A percentile compares a stretch with the other conserved stretches of the same genome.
phyloP scores from a whole-genome alignment of 257 asterid species.

The Cinchona pubescens region DNA sequence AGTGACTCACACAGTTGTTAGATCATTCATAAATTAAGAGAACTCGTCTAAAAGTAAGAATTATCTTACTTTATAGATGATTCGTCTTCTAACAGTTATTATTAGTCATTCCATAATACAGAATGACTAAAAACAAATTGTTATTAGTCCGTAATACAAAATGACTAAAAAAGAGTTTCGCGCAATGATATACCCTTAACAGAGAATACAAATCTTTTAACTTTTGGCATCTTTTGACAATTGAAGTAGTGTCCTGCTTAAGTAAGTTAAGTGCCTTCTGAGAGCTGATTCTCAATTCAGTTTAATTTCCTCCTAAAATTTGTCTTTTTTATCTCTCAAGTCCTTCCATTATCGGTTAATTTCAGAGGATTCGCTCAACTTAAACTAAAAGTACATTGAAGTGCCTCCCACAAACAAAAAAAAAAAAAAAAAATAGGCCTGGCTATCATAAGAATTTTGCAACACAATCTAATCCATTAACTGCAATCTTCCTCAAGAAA shows the following conservation, averaged over 20 bases:
- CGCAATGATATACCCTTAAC: too few species aligned
- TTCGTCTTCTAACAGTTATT: too few species aligned
- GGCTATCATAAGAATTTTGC: too few species aligned
- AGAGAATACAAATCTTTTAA: background rate
- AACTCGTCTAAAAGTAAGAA: too few species aligned
- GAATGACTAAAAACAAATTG: too few species aligned
- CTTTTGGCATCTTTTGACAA: background rate
- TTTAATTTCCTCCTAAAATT: background rate
- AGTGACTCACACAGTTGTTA: too few species aligned
- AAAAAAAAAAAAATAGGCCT: too few species aligned
- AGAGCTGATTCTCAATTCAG: background rate
- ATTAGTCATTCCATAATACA: too few species aligned
- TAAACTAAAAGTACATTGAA: background rate
- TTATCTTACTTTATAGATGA: too few species aligned
- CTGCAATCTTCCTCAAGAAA: background rate
- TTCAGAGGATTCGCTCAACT: background rate
- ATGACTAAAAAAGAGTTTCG: too few species aligned
- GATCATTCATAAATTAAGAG: too few species aligned
- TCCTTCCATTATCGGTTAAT: background rate
- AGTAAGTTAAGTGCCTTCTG: background rate
- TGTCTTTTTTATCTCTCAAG: background rate
- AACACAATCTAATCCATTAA: background rate
- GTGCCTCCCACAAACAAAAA: background rate
- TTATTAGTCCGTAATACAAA: too few species aligned
- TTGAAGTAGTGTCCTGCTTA: background rate